Percentiles rank a stretch among this genome's conserved stretches.
These are phyloP conservation scores for Eremochloa ophiuroides DNA, from an alignment of 176 grass and related monocot genomes.

Conservation along the genomic window DNA sequence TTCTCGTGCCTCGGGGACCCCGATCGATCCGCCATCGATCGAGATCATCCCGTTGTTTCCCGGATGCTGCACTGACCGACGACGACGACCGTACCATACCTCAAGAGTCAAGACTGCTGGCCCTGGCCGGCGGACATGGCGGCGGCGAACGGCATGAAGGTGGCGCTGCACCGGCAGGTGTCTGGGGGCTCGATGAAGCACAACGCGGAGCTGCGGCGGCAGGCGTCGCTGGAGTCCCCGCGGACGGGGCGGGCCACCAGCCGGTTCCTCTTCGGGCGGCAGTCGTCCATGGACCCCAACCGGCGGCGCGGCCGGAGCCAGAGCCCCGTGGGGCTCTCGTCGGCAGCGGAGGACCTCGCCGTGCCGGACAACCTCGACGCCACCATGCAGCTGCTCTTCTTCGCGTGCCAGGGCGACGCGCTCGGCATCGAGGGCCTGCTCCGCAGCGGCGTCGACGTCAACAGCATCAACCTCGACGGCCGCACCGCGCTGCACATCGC, in stretches of 20 bases:
- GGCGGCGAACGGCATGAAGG: conserved; percentile 50
- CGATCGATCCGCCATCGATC: conserved; percentile 19
- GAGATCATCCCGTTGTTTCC: background rate
- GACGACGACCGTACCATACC: background rate
- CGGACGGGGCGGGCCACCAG: conserved; percentile 36
- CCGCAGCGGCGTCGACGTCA: conserved; percentile 68
- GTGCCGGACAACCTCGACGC: conserved; percentile 78
- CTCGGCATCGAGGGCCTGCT: conserved; percentile 56
- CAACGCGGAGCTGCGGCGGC: conserved; percentile 53
- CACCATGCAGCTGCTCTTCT: conserved; percentile 96
- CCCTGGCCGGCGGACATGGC: too few species aligned
- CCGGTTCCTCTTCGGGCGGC: conserved; percentile 74
- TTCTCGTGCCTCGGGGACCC: conserved; percentile 54
- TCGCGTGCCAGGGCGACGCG: conserved; percentile 80
- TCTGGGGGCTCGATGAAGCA: conserved; percentile 62
- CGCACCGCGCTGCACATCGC: conserved; percentile 94
- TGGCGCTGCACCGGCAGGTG: conserved; percentile 66
- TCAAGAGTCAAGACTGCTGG: too few species aligned
- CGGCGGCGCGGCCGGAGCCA: conserved; percentile 53
- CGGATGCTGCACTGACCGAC: background rate
- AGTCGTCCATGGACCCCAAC: conserved; percentile 92
- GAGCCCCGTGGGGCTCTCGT: conserved; percentile 31
- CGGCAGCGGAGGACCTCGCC: conserved; percentile 44
- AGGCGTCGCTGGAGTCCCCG: conserved; percentile 61
- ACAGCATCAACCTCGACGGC: conserved; percentile 96